Evolutionary conservation across 352 stramenopile genomes (phyloP).

Genomic region (Plasmopara halstedii): DNA sequence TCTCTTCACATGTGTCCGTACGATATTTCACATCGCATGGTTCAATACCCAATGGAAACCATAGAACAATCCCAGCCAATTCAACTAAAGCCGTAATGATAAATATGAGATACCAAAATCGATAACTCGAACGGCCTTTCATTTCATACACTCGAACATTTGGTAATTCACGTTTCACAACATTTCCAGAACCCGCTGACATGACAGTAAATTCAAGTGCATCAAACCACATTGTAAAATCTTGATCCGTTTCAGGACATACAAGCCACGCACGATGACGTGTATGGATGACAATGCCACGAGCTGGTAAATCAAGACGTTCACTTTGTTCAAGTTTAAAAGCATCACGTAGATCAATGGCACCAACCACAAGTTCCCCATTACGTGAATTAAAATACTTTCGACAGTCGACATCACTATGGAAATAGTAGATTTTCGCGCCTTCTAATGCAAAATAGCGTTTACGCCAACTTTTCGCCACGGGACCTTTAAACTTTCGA

Average conservation of each 20-base stretch:
- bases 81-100: slow-evolving; percentile 58
- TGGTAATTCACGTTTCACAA: slow-evolving; percentile 71
- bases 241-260: slow-evolving; percentile 71
- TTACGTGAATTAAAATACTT: slow-evolving; percentile 83
- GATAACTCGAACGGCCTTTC: slow-evolving; percentile 64
- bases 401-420: slow-evolving; percentile 73
- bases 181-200: slow-evolving; percentile 55
- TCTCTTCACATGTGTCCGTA: slow-evolving; percentile 37
- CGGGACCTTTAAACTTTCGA: slow-evolving; percentile 72
- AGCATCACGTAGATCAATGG: slow-evolving; percentile 64
- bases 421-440: slow-evolving; percentile 85
- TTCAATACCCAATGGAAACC: slow-evolving; percentile 38
- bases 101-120: slow-evolving; percentile 68
- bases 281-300: slow-evolving; percentile 71
- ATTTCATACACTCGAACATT: slow-evolving; percentile 75
- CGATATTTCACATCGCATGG: slow-evolving; percentile 60
- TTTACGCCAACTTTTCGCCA: slow-evolving; percentile 74
- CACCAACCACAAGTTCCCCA: slow-evolving; percentile 62
- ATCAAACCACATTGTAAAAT: slow-evolving; percentile 81
- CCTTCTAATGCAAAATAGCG: slow-evolving; percentile 79
- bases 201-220: slow-evolving; percentile 72
- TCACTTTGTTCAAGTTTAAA: slow-evolving; percentile 77
- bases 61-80: slow-evolving; percentile 32
- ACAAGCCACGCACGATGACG: slow-evolving; percentile 64
- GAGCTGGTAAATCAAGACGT: slow-evolving; percentile 55